Conservation (phyloP, 768 basidiomycete species). For the Neoboletus magnificus region DNA sequence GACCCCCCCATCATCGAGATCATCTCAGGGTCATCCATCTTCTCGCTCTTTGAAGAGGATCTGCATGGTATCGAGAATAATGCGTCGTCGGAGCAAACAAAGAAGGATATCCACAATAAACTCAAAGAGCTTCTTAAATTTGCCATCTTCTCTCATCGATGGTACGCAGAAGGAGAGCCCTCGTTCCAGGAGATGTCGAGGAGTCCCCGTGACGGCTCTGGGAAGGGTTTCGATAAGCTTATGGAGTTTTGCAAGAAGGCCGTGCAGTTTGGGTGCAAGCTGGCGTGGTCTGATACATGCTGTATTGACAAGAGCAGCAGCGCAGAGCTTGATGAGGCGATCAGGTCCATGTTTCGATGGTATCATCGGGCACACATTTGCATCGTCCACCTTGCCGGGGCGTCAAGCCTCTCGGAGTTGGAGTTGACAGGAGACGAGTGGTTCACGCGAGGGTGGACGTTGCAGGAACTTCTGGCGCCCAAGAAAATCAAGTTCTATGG, state of each 20-base stretch:
- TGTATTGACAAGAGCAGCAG: conserved; percentile 17
- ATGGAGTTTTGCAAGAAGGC: conserved; percentile 11
- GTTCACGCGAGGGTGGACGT: conserved; percentile 15
- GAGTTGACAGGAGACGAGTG: conserved; percentile 5
- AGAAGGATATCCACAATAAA: not conserved
- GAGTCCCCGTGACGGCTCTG: not conserved
- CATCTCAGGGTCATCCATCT: not conserved
- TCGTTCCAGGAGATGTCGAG: not conserved
- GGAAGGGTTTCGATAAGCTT: conserved; percentile 11
- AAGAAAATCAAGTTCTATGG: conserved; percentile 10
- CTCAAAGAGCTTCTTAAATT: conserved; percentile 7
- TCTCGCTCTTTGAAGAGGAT: not conserved
- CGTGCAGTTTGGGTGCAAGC: conserved; percentile 3
- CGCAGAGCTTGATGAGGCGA: conserved; percentile 15
- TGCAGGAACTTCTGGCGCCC: conserved; percentile 15
- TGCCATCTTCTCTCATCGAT: conserved; percentile 18
- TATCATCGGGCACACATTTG: conserved; percentile 12
- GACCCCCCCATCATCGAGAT: not conserved
- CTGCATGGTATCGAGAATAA: not conserved
- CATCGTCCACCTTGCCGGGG: conserved; percentile 12
- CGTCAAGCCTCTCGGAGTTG: not conserved
- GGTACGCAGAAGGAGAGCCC: conserved; percentile 10
- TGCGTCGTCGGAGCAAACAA: not conserved
- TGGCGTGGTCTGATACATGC: conserved; percentile 17
- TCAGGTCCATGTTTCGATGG: conserved; percentile 20